Evolutionary conservation across 345 rosid species (phyloP).

Genomic region (Ceriops zippeliana): DNA sequence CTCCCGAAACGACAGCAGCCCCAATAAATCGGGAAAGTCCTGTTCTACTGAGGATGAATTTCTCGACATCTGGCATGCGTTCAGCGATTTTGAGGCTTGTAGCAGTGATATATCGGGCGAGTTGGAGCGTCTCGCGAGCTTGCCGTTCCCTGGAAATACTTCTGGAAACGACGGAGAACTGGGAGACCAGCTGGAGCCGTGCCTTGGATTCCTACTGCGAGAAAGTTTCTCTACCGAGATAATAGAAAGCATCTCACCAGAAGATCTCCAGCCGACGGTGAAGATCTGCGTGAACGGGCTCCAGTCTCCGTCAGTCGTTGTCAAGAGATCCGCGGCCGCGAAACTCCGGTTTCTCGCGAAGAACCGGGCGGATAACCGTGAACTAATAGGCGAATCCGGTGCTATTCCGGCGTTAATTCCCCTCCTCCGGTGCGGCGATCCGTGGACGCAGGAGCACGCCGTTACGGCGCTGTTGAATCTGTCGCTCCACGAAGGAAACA

Average conservation of each 20-base stretch:
- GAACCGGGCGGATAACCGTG: slow-evolving; percentile 81
- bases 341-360: slow-evolving; percentile 83
- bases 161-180: slow-evolving; percentile 17
- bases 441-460: slow-evolving; percentile 92
- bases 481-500: slow-evolving; percentile 72
- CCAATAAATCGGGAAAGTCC: slow-evolving; percentile 36
- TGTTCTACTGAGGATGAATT: slow-evolving; percentile 39
- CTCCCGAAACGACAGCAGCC: slow-evolving; percentile 4
- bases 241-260: slow-evolving; percentile 87
- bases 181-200: slow-evolving; percentile 15
- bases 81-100: slow-evolving; percentile 78
- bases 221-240: slow-evolving; percentile 88
- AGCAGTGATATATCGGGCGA: slow-evolving; percentile 96
- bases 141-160: slow-evolving; percentile 46
- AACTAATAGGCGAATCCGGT: slow-evolving; percentile 86
- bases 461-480: slow-evolving; percentile 87
- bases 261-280: slow-evolving; percentile 94
- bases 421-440: slow-evolving; percentile 77
- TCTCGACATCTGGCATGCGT: slow-evolving; percentile 71
- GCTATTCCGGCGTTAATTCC: slow-evolving; percentile 82
- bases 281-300: slow-evolving; percentile 86
- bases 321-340: slow-evolving; percentile 91
- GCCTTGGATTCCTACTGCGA: slow-evolving; percentile 71
- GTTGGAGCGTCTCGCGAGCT: slow-evolving; percentile 75
- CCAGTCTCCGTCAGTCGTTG: slow-evolving; percentile 61